phyloP scores from a whole-genome alignment of 129 eudicot genomes.

The Rutidosis leptorrhynchoides region DNA sequence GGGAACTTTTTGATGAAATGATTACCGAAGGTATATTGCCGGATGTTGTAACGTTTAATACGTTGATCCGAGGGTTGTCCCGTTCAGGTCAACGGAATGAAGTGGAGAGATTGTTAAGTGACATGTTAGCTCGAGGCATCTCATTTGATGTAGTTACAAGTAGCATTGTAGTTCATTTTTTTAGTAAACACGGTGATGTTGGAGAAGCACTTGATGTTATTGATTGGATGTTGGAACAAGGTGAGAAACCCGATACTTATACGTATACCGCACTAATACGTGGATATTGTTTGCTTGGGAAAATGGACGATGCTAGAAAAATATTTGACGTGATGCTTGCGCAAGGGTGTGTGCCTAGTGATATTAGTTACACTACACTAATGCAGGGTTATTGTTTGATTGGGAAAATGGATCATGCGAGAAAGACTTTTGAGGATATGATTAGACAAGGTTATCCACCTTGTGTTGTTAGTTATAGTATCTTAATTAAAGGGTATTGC shows the following conservation, averaged over 20 bases:
- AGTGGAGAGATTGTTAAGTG: background rate
- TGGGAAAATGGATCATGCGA: constrained; percentile 28
- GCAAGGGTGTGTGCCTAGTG: constrained; percentile 34
- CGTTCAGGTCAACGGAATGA: constrained; percentile 13
- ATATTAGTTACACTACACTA: constrained; percentile 26
- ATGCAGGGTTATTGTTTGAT: constrained; percentile 34
- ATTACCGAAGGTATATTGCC: constrained; percentile 21
- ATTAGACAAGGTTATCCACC: constrained; percentile 27
- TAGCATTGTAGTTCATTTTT: constrained; percentile 26
- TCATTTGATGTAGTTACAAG: constrained; percentile 15
- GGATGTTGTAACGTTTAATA: constrained; percentile 29
- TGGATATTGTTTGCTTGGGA: constrained; percentile 34
- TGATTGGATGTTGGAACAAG: constrained; percentile 29
- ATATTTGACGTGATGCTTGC: constrained; percentile 24
- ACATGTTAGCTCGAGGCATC: constrained; percentile 17
- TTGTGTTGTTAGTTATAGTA: constrained; percentile 29
- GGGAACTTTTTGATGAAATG: constrained; percentile 15
- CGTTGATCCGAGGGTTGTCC: constrained; percentile 26
- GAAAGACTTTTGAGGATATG: constrained; percentile 26
- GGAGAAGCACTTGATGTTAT: constrained; percentile 20
- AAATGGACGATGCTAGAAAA: constrained; percentile 17
- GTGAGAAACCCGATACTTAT: constrained; percentile 27
- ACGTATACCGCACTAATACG: constrained; percentile 30
- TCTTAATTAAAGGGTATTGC: constrained; percentile 34
- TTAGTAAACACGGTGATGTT: constrained; percentile 28